Evolutionary conservation across 345 rosid species (phyloP), one percentile per base, ranked within the genome.

Genomic region (Aegle marmelos): DNA sequence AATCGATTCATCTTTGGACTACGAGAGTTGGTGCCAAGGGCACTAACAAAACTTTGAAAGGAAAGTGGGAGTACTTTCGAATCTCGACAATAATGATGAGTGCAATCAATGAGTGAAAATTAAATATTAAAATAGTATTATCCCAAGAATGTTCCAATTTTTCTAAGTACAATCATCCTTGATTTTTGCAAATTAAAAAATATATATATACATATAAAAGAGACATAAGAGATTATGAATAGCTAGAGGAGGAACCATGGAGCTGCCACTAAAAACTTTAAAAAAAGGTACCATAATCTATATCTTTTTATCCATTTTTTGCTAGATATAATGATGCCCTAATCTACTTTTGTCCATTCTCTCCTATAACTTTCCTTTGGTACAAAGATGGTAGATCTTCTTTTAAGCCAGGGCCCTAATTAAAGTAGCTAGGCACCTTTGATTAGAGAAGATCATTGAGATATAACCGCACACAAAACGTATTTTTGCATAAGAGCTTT

Each of bases 1-100:
- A 75, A 81, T 79, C 81, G 72, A 77, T 79, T 70, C 67, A 60
- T 62, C 61, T 68, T 81, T 77, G 79, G 80, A 86, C 78, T 39
- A 76, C 70, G 56, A 41, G 45, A 45, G 78, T 37, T 78, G 80
- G 83, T 81, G 88, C 86, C 56, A 30, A 36, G 41, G 72, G 79
- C 86, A 86, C 88, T 81, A 82, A 68, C 77, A 28, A 50, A 72
- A 17, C 21, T 4, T 64, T 64, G 22, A 41, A 22, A 39, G n/a
- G 21, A 34, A 79, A 73, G 14, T 25, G 45, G 41, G 58, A 57
- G 50, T 30, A 58, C 25, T 50, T 39, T 66, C n/a, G 50, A 61
- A 41, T 74, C 30, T 41, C 69, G 57, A 50, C 31, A 31, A 61
- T 39, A 72, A 76, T 70, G 19, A 30, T 68, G 64, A 76, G 85